Base-by-base conservation (phyloP, 2,329 filamentous ascomycete genomes). In the Dothideomycetes sp. region DNA sequence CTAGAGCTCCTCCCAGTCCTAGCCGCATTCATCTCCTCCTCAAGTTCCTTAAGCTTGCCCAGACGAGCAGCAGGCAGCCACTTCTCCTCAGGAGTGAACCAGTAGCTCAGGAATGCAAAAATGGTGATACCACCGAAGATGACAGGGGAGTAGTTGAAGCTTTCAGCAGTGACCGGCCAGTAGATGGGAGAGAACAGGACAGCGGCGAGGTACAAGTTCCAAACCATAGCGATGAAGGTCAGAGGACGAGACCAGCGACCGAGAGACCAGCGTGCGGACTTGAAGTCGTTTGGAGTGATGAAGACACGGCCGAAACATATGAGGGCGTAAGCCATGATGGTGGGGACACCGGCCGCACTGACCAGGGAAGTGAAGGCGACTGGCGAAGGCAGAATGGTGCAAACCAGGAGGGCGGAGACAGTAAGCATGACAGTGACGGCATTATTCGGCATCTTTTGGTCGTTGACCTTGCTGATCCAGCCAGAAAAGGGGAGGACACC, bases 341-440 rank as follows among this genome's bases (percentile, higher is more conserved):
- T 60, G 0, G 60, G 60, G 4, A 63, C 60, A 40, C 58, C 60
- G 15, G 60, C 60, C 10, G 60, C 60, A 24, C 52, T 56, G 34
- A 63, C 58, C 2, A 63, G 52, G 5, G 58, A 61, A 0, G 52
- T 52, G 49, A 63, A 63, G 1, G 60, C 60, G 2, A 61, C 59
- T 22, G 57, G 56, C 3, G 72, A 77, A 0, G 74, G 69, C 2
- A 78, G 59, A 36, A 77, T 73, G 0, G 71, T 77, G 61, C 74
- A 78, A 12, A 72, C 72, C 27, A 77, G 59, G 15, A 75, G 47
- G 2, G 73, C 60, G 1, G 70, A 64, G 8, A 75, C 68, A 2
- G 47, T 63, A 63, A 72, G 74, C 46, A 77, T 72, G 8, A 77
- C 70, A 14, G 74, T 65, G 32, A 79, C 69, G 4, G 75, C 74